phyloP scores from a whole-genome alignment of 495 filamentous ascomycete genomes.

The Ramalina intermedia region DNA sequence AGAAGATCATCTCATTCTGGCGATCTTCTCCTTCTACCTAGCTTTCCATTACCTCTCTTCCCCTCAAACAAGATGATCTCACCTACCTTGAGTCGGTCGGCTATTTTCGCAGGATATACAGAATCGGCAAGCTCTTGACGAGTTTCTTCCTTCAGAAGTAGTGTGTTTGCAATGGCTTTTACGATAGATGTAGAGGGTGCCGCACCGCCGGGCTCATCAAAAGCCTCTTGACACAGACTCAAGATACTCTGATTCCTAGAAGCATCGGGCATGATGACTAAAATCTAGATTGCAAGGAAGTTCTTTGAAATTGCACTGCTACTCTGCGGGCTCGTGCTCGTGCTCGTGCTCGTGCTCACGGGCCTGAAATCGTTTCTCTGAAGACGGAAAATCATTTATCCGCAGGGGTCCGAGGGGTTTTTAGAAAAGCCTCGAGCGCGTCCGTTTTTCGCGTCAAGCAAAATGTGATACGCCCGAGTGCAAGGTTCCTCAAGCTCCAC shows the following conservation, averaged over 20 bases:
- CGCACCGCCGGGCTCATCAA: slow-evolving; percentile 38
- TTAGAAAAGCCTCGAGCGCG: too few relatives aligned
- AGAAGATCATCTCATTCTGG: slow-evolving; percentile 71
- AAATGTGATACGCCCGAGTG: too few relatives aligned
- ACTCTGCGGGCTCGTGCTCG: too few relatives aligned
- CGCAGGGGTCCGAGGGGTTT: too few relatives aligned
- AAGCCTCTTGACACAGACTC: slow-evolving; percentile 54
- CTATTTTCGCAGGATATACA: slow-evolving; percentile 56
- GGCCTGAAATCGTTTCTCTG: too few relatives aligned
- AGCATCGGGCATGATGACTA: too few relatives aligned
- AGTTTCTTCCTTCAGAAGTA: slow-evolving; percentile 55
- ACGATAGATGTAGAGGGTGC: slow-evolving; percentile 63
- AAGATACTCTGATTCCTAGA: slow-evolving; percentile 49
- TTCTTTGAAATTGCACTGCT: too few relatives aligned
- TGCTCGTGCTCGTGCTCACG: too few relatives aligned
- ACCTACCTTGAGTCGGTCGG: slow-evolving; percentile 51
- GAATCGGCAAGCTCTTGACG: slow-evolving; percentile 71
- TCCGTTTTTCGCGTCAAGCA: too few relatives aligned
- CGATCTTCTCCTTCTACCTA: slow-evolving; percentile 40
- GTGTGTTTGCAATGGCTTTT: slow-evolving; percentile 74
- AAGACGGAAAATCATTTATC: too few relatives aligned
- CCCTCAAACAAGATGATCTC: neutral
- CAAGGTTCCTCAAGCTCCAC: too few relatives aligned
- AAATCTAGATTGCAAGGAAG: too few relatives aligned
- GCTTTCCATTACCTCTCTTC: neutral